Base-by-base conservation (phyloP, 495 filamentous ascomycete species). In the Sphaerosporella brunnea region DNA sequence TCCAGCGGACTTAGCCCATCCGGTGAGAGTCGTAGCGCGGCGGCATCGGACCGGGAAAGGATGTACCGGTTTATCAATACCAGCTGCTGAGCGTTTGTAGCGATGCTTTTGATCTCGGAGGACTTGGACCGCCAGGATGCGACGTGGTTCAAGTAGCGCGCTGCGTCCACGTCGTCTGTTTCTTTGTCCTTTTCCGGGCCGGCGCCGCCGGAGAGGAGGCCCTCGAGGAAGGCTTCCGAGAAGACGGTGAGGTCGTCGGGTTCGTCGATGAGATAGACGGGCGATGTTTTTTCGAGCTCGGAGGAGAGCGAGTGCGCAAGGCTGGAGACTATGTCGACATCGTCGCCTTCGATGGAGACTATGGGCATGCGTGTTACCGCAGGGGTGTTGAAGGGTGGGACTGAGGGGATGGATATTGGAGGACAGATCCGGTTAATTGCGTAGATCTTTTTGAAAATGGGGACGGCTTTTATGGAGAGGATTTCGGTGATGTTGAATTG, bases 1-100 rank as follows among this genome's bases (percentile, higher is more conserved):
- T 97, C 85, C 23, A 83, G 67, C 0, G 83, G 78, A 1, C 73
- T 93, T 2, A 74, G 68, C 53, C 94, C 87, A 9, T 68, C 64
- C 40, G 93, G 81, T 5, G 80, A 80, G 9, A 87, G 74, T 13
- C 69, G 65, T 42, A 69, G 73, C 0, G 86, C 79, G 54, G 79
- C 88, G 25, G 69, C 63, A 56, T 95, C 82, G 4, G 80, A 78
- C 0, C 74, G 73, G 1, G 77, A 82, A 11, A 96, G 74, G 49
- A 80, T 55, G 36, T 65, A 64, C 23, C 55, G 47, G 46, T 58
- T 58, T 26, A 62, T 36, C 32, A 62, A 25, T 19, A 59, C 47
- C 11, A 59, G 42, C 10, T 50, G 43, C 25, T 51, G 51, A 8
- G 40, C n/a, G 15, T 45, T 24, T 13, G 46, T 15, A 3, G 61